Evolutionary conservation across 2,329 filamentous ascomycete genomes (phyloP).

Genomic region (Fusarium sarcochroum): DNA sequence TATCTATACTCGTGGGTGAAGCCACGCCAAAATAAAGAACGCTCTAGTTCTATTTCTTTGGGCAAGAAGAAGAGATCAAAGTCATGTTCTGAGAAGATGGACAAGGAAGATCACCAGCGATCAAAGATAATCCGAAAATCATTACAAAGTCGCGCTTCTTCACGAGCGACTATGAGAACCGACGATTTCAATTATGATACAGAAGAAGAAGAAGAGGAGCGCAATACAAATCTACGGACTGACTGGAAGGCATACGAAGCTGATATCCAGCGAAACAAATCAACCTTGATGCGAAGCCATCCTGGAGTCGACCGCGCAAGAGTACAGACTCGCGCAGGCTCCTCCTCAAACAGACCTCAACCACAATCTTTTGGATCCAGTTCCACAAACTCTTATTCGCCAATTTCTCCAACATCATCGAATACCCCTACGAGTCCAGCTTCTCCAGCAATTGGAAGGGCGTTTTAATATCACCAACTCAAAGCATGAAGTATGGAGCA

Average conservation of each 20-base stretch:
- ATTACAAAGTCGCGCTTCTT: conserved; percentile 52
- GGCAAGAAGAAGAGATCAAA: conserved; percentile 42
- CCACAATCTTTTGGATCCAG: conserved; percentile 35
- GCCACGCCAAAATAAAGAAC: conserved; percentile 36
- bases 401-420: conserved; percentile 32
- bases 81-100: conserved; percentile 26
- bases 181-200: conserved; percentile 34
- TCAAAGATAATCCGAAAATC: conserved; percentile 61
- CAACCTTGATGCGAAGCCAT: conserved; percentile 48
- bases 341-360: conserved; percentile 30
- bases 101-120: conserved; percentile 57
- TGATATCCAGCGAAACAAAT: conserved; percentile 49
- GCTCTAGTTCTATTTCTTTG: conserved; percentile 36
- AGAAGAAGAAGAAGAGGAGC: conserved; percentile 39
- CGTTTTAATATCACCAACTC: conserved; percentile 12
- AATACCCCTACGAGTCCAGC: conserved; percentile 15
- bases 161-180: conserved; percentile 26
- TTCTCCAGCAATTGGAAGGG: conserved; percentile 31
- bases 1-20: conserved; percentile 45
- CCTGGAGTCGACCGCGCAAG: conserved; percentile 47
- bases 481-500: conserved; percentile 5
- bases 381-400: conserved; percentile 33
- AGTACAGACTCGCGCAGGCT: conserved; percentile 17
- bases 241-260: conserved; percentile 61
- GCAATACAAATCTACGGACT: conserved; percentile 40